Base-by-base conservation (phyloP, 371 early-diverging fungal genomes). In the Fennellomyces sp. region DNA sequence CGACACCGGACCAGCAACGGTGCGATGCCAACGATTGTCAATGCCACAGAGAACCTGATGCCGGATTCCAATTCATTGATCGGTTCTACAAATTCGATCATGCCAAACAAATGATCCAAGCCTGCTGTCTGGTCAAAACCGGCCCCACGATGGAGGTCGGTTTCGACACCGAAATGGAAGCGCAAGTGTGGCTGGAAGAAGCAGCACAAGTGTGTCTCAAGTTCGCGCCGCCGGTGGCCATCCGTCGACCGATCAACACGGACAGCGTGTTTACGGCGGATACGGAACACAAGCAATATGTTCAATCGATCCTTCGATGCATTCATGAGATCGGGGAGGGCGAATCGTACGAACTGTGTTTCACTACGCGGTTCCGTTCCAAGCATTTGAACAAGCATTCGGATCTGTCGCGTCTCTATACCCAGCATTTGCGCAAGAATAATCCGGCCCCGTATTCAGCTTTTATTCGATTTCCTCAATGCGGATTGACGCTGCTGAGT, bases 381-480 rank as follows among this genome's bases (percentile, higher is more conserved):
- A 53, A 63, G 11, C 41, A 7, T 5, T 13, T 3, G 25, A 25
- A 19, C 10, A 45, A 58, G 7, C 28, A 48, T 12, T 5, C 49
- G 3, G 48, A 48, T 53, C 76, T 76, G 5, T 71, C 69, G 61
- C 78, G 74, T 2, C 65, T 94, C 2, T 96, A 96, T 72, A 67
- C 75, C 0, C 62, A 61, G 15, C 69, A 80, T 31, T 58, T 97
- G 36, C 83, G 97, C 27, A 72, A 65, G 21, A 71, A 80, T 52
- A 98, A 95, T 63, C 92, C 97, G 10, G 95, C 97, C 1, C 97
- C 98, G 0, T 95, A 90, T 64, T 93, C 90, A 0, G 88, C 91
- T 0, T 84, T 91, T 10, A 30, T 97, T 27, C 69, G 72, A 19
- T 76, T 85, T 61, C 70, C 78, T 10, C 51, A 61, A 0, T 31